Percentiles rank a stretch among this genome's conserved stretches.
Conservation (phyloP, 2,329 filamentous ascomycete species). For the Neopestalotiopsis sp. region DNA sequence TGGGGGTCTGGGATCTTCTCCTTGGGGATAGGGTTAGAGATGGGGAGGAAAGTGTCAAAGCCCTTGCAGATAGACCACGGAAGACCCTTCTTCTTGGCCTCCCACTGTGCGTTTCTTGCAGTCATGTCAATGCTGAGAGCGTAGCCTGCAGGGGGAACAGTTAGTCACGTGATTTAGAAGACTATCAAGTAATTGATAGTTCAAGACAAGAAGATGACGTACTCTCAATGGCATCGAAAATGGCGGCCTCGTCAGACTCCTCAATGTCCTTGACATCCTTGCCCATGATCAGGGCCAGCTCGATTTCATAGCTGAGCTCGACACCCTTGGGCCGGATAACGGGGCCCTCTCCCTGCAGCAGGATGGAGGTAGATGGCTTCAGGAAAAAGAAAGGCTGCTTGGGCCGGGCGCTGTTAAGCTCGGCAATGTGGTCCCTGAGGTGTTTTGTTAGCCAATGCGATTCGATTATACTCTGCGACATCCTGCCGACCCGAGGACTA, state of each 20-base stretch:
- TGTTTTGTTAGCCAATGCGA: slow-evolving; percentile 21
- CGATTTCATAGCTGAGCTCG: slow-evolving; percentile 91
- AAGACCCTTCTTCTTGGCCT: slow-evolving; percentile 95
- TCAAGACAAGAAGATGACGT: slow-evolving; percentile 28
- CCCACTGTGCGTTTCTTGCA: slow-evolving; percentile 90
- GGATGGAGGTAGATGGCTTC: slow-evolving; percentile 87
- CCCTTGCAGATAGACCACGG: slow-evolving; percentile 97
- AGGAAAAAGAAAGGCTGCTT: slow-evolving; percentile 99
- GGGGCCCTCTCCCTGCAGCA: slow-evolving; percentile 78
- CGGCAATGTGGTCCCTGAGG: slow-evolving; percentile 84
- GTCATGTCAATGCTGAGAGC: slow-evolving; percentile 97
- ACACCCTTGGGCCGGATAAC: slow-evolving; percentile 84
- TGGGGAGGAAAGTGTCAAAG: slow-evolving; percentile 95
- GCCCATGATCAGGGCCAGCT: slow-evolving; percentile 88
- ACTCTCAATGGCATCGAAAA: slow-evolving; percentile 83
- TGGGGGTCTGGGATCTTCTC: slow-evolving; percentile 84
- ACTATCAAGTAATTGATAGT: too few species aligned
- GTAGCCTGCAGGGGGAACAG: slow-evolving; percentile 65
- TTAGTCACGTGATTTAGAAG: neutral
- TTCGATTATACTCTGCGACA: slow-evolving; percentile 21
- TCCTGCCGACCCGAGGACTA: neutral
- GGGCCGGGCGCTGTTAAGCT: slow-evolving; percentile 84
- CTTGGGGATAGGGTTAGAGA: slow-evolving; percentile 83
- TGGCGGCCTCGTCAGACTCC: slow-evolving; percentile 74
- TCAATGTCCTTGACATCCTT: slow-evolving; percentile 78